phyloP scores from a whole-genome alignment of 2,329 filamentous ascomycete species.

The Macroventuria anomochaeta region DNA sequence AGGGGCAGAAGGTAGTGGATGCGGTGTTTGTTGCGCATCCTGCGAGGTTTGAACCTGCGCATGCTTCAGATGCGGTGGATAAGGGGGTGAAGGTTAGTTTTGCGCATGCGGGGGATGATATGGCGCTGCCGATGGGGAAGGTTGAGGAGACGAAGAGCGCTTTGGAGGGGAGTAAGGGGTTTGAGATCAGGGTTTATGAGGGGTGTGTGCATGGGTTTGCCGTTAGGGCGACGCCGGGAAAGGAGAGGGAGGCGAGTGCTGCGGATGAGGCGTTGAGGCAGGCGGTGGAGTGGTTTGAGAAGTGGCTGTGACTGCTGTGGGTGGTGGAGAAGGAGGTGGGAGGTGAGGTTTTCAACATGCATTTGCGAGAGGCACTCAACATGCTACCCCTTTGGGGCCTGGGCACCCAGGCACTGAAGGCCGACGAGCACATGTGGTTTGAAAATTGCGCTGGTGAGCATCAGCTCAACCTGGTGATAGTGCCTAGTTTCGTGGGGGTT shows the following conservation, averaged over 20 bases:
- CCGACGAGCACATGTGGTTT: background rate
- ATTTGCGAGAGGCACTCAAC: background rate
- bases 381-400: background rate
- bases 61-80: background rate
- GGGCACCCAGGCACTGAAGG: background rate
- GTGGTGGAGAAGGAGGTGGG: background rate
- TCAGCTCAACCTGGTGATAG: too few species aligned
- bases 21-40: conserved; percentile 31
- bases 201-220: conserved; percentile 34
- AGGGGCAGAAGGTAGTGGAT: conserved; percentile 8
- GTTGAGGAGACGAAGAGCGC: conserved; percentile 23
- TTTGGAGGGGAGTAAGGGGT: conserved; percentile 25
- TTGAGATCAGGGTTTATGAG: conserved; percentile 30
- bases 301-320: conserved; percentile 25
- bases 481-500: too few species aligned
- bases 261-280: conserved; percentile 34
- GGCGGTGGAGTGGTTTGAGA: conserved; percentile 33
- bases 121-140: conserved; percentile 19
- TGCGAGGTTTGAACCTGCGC: conserved; percentile 5
- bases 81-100: conserved; percentile 7
- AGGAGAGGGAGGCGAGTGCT: conserved; percentile 22
- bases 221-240: conserved; percentile 29
- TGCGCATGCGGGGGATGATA: conserved; percentile 29
- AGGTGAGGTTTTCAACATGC: background rate
- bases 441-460: background rate